A percentile compares a stretch with the other conserved stretches of the same genome.
Evolutionary conservation across 306 rosid species (phyloP).

Genomic region (Gastrolobium villosum): DNA sequence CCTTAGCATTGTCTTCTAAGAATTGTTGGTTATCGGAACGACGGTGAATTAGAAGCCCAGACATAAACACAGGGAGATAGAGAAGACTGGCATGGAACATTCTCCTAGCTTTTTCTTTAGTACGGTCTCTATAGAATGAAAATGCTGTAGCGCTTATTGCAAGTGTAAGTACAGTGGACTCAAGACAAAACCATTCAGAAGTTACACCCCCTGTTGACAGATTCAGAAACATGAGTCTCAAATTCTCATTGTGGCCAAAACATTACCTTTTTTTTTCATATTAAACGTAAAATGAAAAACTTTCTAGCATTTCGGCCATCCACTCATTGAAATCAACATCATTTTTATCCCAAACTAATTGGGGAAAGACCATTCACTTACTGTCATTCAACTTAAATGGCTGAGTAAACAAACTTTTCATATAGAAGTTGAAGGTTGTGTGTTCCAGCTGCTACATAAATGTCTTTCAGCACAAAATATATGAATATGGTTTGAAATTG

Average conservation of each 20-base stretch:
- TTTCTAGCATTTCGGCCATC: neutral
- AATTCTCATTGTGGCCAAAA: slow-evolving; percentile 23
- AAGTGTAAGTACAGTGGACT: slow-evolving; percentile 85
- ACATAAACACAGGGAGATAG: slow-evolving; percentile 93
- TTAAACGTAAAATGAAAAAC: slow-evolving; percentile 7
- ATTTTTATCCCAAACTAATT: too few relatives aligned
- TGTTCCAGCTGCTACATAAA: slow-evolving; percentile 3
- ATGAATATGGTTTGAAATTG: neutral
- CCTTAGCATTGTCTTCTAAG: slow-evolving; percentile 49
- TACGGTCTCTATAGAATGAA: slow-evolving; percentile 81
- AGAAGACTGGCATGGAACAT: slow-evolving; percentile 97
- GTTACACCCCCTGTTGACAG: slow-evolving; percentile 87
- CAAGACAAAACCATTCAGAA: slow-evolving; percentile 91
- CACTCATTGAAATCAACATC: neutral
- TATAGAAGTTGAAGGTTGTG: neutral
- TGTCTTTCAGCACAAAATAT: neutral
- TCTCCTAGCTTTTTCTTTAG: slow-evolving; percentile 78
- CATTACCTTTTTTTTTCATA: neutral
- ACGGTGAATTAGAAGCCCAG: slow-evolving; percentile 90
- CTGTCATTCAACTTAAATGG: neutral
- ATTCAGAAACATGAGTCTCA: slow-evolving; percentile 39
- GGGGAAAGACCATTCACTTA: neutral
- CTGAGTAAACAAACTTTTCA: neutral
- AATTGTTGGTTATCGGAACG: slow-evolving; percentile 57
- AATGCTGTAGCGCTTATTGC: slow-evolving; percentile 82